Conservation (phyloP, 75 land plant species). For the Ceratopteris richardii region DNA sequence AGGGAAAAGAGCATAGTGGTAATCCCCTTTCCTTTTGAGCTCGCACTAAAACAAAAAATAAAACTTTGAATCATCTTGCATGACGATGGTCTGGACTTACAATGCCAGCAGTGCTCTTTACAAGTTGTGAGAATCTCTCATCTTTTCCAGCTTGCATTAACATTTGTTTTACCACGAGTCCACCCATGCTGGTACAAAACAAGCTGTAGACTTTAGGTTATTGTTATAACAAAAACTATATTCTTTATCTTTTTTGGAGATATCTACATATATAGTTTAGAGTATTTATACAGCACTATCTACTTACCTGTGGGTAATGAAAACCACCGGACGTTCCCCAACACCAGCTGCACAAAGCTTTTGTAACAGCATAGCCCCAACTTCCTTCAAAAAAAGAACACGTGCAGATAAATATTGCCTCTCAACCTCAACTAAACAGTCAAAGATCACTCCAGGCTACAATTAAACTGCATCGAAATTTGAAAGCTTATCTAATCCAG, state of each 20-base stretch:
- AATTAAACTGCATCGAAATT: no score
- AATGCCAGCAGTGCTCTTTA: constrained; percentile 77
- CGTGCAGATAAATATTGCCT: not conserved
- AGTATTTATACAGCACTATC: not conserved
- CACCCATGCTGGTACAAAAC: constrained; percentile 81
- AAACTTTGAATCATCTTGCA: no score
- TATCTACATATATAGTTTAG: not conserved
- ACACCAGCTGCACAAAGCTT: constrained; percentile 89
- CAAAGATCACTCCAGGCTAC: not conserved
- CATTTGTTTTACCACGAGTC: constrained; percentile 96
- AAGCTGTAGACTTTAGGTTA: not conserved
- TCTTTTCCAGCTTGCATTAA: constrained; percentile 70
- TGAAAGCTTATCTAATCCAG: no score
- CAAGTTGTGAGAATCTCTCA: constrained; percentile 34
- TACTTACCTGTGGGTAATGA: constrained; percentile 87
- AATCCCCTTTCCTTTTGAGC: no score
- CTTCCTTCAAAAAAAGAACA: constrained; percentile 71
- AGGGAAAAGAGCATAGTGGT: no score
- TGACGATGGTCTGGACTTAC: constrained; percentile 31
- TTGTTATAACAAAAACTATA: not conserved
- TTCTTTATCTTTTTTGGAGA: not conserved
- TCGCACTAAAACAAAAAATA: no score
- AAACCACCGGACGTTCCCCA: constrained; percentile 92
- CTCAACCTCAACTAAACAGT: not conserved
- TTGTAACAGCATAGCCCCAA: constrained; percentile 78